Percentiles rank a stretch among this genome's conserved stretches.
Evolutionary conservation across 2,329 filamentous ascomycete species (phyloP).

Genomic region (Phyllosticta ampelicida): DNA sequence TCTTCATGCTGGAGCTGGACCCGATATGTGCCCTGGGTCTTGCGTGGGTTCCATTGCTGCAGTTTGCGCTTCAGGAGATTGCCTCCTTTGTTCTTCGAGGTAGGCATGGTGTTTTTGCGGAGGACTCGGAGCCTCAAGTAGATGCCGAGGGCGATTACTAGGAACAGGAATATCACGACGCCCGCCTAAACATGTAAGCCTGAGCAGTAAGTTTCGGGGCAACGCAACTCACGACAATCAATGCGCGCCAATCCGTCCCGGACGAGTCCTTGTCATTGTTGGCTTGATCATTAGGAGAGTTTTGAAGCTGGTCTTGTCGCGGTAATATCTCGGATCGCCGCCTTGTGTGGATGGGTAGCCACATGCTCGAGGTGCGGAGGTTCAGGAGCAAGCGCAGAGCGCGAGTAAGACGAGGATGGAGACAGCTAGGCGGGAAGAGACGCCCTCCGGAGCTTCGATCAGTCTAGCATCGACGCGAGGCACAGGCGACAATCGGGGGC

Average conservation of each 20-base stretch:
- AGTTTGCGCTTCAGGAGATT: conserved; percentile 21
- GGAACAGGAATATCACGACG: conserved; percentile 7
- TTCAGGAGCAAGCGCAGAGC: conserved; percentile 2
- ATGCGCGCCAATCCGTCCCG: conserved; percentile 5
- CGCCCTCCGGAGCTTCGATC: conserved; percentile 6
- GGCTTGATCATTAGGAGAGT: not conserved
- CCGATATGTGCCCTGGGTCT: conserved; percentile 21
- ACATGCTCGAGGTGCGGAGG: not conserved
- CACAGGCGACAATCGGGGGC: not conserved
- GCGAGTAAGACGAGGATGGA: conserved; percentile 1
- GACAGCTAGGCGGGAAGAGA: conserved; percentile 9
- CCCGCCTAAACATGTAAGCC: conserved; percentile 1
- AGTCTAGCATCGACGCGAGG: conserved; percentile 8
- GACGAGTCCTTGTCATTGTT: conserved; percentile 1
- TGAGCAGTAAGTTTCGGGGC: not conserved
- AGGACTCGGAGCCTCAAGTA: conserved; percentile 4
- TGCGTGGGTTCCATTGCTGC: conserved; percentile 20
- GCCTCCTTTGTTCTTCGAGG: not conserved
- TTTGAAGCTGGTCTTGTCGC: not conserved
- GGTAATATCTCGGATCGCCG: not conserved
- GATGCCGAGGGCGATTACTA: conserved; percentile 3
- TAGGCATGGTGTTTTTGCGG: conserved; percentile 4
- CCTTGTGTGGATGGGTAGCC: conserved; percentile 1
- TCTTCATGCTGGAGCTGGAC: conserved; percentile 18
- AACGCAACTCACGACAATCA: conserved; percentile 6